Base-by-base conservation (phyloP, 805 yeast species). In the Sungouiozyma ichnusensis region DNA sequence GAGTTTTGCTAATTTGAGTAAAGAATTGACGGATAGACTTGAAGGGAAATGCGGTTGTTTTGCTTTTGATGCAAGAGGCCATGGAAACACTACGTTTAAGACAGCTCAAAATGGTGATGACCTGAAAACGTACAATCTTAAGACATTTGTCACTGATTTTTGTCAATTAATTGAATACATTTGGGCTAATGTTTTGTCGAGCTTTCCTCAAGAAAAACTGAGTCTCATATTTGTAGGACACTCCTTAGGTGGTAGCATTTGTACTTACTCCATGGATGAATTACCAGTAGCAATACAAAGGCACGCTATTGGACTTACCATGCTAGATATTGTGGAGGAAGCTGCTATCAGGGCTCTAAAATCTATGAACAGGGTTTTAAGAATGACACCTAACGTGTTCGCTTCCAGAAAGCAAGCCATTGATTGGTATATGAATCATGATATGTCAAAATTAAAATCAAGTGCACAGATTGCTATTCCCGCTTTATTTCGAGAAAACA, bases 251-350 rank as follows among this genome's bases (percentile, higher is more conserved):
- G 99, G 97, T 0, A 73, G 96, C 0, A 77, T 92, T 3, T 65
- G 86, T 27, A 73, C 95, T 0, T 70, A 71, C 35, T 72, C 74
- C 1, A 58, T 76, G 4, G 39, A 56, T 6, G 48, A 52, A 2
- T 48, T 63, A 2, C 44, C 52, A 4, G 35, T 36, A 6, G 16
- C 41, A 29, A 36, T 58, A 16, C 55, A 37, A 33, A 52, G 51
- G 3, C 48, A 53, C 16, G 56, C 84, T 2, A 68, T 73, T 31
- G 98, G 97, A 0, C 62, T 92, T 2, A 73, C 76, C 0, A 77
- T 88, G 69, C 63, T 92, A 15, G 99, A 92, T 60, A 92, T 92
- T 2, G 96, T 92, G 1, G 98, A 92, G 57, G 97, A 88, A 45
- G 81, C 92, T 0, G 97, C 97, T 0, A 69, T 82, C 2, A 71